These are phyloP conservation scores for Breynia disticha DNA, from an alignment of 441 rosid genomes.

Conservation along the genomic window DNA sequence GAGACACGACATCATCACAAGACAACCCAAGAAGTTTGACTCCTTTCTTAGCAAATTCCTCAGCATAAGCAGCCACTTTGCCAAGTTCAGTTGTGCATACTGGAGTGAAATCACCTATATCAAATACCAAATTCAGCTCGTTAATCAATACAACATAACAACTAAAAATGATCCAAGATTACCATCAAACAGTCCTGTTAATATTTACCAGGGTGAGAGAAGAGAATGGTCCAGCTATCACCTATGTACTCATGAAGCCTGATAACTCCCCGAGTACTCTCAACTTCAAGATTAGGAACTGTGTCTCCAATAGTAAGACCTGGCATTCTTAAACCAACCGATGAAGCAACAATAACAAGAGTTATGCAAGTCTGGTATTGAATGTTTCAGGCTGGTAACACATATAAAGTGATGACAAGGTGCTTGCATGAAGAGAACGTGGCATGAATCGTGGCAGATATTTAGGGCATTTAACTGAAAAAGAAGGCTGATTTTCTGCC, in stretches of 20 bases:
- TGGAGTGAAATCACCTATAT: constrained; percentile 71
- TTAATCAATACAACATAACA: not conserved
- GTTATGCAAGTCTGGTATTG: not conserved
- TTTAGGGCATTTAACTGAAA: too few species aligned
- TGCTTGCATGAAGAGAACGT: constrained; percentile 39
- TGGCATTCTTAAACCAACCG: constrained; percentile 35
- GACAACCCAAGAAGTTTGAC: constrained; percentile 75
- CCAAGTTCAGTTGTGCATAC: constrained; percentile 79
- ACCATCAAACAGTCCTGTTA: not conserved
- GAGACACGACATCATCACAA: constrained; percentile 57
- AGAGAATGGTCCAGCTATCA: constrained; percentile 61
- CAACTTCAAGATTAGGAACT: constrained; percentile 44
- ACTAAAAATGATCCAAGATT: not conserved
- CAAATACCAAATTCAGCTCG: not conserved
- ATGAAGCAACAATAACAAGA: not conserved
- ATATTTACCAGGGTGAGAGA: constrained; percentile 59
- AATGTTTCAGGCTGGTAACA: not conserved
- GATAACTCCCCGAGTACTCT: constrained; percentile 54
- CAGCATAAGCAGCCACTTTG: constrained; percentile 41
- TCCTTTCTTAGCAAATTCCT: constrained; percentile 48
- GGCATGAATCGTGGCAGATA: constrained; percentile 20
- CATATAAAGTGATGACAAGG: not conserved
- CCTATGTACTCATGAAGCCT: constrained; percentile 57
- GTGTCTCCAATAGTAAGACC: constrained; percentile 70
- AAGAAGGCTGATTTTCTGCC: too few species aligned